phyloP scores from a whole-genome alignment of 1,284 basidiomycete species.

The Ustilago hordei region DNA sequence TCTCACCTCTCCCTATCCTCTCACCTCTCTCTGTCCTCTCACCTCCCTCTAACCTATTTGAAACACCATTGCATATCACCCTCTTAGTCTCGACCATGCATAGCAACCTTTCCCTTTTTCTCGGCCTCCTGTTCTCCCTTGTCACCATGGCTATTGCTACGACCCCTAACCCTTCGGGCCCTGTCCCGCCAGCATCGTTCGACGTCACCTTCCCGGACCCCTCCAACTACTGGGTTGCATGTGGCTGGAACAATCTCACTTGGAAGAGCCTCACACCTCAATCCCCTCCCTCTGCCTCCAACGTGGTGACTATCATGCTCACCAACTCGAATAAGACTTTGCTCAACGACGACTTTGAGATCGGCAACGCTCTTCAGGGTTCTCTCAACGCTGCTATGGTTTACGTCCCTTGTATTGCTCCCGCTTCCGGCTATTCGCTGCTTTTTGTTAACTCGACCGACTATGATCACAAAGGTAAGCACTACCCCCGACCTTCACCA shows the following conservation, averaged over 20 bases:
- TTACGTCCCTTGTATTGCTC: conserved; percentile 34
- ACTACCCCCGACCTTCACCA: background rate
- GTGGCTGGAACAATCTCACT: conserved; percentile 42
- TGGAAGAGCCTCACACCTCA: conserved; percentile 14
- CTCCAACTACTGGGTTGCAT: conserved; percentile 48
- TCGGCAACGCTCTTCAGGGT: conserved; percentile 38
- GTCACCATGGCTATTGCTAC: background rate
- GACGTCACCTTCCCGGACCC: conserved; percentile 37
- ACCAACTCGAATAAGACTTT: conserved; percentile 36
- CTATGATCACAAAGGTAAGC: conserved; percentile 39
- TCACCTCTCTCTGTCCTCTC: no score
- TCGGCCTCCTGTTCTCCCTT: background rate
- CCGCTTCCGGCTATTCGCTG: conserved; percentile 16
- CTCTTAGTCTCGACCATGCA: background rate
- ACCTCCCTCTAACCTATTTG: no score
- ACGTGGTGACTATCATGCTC: conserved; percentile 33
- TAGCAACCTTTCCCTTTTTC: background rate
- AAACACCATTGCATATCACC: no score
- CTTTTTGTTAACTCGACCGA: conserved; percentile 31
- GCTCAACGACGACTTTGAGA: conserved; percentile 40
- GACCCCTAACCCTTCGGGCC: background rate
- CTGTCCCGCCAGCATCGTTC: background rate
- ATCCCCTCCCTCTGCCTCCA: conserved; percentile 5
- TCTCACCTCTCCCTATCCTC: background rate
- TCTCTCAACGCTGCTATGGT: conserved; percentile 29